A percentile compares a stretch with the other conserved stretches of the same genome.
These are phyloP conservation scores for Naganishia kalamii DNA, from an alignment of 768 basidiomycete genomes.

Conservation along the genomic window DNA sequence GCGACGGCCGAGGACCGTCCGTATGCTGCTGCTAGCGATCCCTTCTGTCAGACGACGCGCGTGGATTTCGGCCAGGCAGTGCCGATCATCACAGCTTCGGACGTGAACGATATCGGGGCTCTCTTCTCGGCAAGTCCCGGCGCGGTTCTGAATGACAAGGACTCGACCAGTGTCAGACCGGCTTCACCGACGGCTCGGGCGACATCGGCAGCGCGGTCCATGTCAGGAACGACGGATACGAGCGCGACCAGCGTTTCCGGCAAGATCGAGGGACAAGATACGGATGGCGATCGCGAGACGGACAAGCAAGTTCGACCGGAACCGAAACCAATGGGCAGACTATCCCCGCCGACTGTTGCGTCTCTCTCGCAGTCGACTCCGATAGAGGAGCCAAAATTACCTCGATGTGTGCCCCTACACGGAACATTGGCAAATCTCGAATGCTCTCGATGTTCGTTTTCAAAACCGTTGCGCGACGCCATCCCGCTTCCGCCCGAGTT, in stretches of 20 bases:
- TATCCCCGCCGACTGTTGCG: background rate
- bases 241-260: slow-evolving; percentile 11
- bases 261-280: slow-evolving; percentile 1
- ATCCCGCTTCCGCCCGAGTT: slow-evolving; percentile 58
- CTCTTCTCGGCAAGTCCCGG: background rate
- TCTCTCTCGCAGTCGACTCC: background rate
- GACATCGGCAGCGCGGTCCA: background rate
- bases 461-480: slow-evolving; percentile 61
- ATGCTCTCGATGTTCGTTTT: slow-evolving; percentile 72
- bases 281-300: background rate
- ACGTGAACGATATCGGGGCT: no score
- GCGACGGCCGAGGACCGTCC: background rate
- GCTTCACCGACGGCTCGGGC: background rate
- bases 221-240: slow-evolving; percentile 1
- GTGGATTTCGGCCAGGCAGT: background rate
- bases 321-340: no score
- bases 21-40: background rate
- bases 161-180: background rate
- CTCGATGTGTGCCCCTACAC: slow-evolving; percentile 82
- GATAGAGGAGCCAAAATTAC: slow-evolving; percentile 36
- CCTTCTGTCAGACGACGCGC: background rate
- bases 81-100: no score
- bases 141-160: background rate
- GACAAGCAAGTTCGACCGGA: background rate
- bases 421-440: slow-evolving; percentile 73